Base-by-base conservation (phyloP, 2,329 filamentous ascomycete genomes). In the Ascochyta clinopodiicola region DNA sequence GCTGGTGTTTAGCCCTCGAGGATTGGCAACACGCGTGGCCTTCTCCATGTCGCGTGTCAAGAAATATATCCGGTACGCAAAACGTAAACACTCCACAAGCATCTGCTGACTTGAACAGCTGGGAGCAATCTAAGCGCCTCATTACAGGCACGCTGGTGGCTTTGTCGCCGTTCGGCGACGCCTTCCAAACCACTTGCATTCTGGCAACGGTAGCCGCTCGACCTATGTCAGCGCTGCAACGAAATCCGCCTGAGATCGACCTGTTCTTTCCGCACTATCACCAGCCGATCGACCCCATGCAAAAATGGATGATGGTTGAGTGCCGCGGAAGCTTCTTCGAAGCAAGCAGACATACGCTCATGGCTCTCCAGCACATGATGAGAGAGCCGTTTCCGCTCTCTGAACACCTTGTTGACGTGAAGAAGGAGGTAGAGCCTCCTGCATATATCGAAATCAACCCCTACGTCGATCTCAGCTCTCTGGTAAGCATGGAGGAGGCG, bases 291-390 rank as follows among this genome's bases (percentile, higher is more conserved):
- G 89, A 96, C 65, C 86, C 91, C 0, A 81, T 83, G 15, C 74
- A 83, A 31, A 86, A 89, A 63, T 88, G 87, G 72, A 75, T 93
- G 10, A 96, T 96, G 90, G 77, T 96, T 0, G 91, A 96, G 68
- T 83, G 89, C 1, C 83, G 87, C 3, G 74, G 75, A 0, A 88
- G 89, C 0, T 96, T 92, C 69, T 96, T 86, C 60, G 93, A 97
- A 72, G 86, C 90, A 0, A 82, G 85, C 34, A 83, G 90, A 0
- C 86, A 96, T 69, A 88, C 87, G 0, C 80, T 97, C 70, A 78
- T 84, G 13, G 88, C 89, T 0, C 75, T 96, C 1, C 91, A 96
- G 77, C 80, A 86, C 75, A 71, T 84, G 75, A 81, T 75, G 52
- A 71, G 73, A 57, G 87, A 90, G 74, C 75, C 76, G 74, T 88